These are phyloP conservation scores for Cryptococcus deneoformans DNA, from an alignment of 1,284 basidiomycete genomes.

Conservation along the genomic window DNA sequence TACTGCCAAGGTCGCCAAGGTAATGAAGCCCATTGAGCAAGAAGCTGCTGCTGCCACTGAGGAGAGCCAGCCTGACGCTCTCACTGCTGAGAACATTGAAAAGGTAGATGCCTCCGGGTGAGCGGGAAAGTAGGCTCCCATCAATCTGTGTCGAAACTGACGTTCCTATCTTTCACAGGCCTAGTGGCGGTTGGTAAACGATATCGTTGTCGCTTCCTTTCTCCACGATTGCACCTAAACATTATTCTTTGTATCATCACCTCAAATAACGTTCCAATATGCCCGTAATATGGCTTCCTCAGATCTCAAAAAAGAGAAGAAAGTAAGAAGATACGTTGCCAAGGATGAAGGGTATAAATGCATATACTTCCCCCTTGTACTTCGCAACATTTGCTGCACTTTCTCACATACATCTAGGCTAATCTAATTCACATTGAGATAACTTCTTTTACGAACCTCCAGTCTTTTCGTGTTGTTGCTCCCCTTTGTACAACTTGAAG, in stretches of 20 bases:
- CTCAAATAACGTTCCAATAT: neutral
- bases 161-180: neutral
- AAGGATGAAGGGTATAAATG: neutral
- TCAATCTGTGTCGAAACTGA: neutral
- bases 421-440: too few species aligned
- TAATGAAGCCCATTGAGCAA: conserved; percentile 33
- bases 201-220: neutral
- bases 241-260: neutral
- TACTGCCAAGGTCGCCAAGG: conserved; percentile 76
- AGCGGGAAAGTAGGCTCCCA: neutral
- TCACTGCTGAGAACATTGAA: neutral
- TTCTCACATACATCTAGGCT: neutral
- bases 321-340: too few species aligned
- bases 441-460: neutral
- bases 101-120: neutral
- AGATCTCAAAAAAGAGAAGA: neutral
- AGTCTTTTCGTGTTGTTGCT: neutral
- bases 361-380: neutral
- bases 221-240: neutral
- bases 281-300: neutral
- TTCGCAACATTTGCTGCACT: neutral
- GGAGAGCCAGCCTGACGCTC: neutral
- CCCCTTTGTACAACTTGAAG: conserved; percentile 16
- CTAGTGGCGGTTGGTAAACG: neutral
- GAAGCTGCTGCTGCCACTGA: conserved; percentile 5